Evolutionary conservation across 768 basidiomycete species (phyloP).

Genomic region (Trametes villosa): DNA sequence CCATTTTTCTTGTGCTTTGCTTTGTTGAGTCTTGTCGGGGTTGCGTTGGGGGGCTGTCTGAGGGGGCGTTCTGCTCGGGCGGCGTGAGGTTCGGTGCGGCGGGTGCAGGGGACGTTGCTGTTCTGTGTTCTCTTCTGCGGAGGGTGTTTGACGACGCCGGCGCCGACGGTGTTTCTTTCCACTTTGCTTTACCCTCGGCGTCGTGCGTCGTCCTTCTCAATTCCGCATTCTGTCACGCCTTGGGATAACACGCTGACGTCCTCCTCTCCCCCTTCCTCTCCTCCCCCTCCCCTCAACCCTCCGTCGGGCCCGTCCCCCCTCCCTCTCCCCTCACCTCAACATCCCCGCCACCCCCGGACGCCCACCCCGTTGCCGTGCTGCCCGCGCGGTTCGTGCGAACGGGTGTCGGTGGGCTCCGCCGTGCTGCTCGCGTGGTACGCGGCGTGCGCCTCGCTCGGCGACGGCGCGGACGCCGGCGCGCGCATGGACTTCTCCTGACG

Average conservation of each 20-base stretch:
- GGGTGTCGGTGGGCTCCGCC: slow-evolving; percentile 9
- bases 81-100: background rate
- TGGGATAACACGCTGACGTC: slow-evolving; percentile 1
- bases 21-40: background rate
- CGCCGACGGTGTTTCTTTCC: too few relatives aligned
- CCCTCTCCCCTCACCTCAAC: too few relatives aligned
- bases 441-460: slow-evolving; percentile 1
- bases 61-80: background rate
- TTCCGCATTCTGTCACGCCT: too few relatives aligned
- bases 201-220: background rate
- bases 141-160: too few relatives aligned
- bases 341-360: too few relatives aligned
- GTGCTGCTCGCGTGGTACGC: background rate
- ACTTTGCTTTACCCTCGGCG: background rate
- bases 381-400: slow-evolving; percentile 1
- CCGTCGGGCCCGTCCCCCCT: background rate
- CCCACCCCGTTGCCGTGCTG: background rate
- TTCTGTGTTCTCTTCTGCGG: too few relatives aligned
- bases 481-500: slow-evolving; percentile 7
- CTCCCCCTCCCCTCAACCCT: background rate
- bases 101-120: too few relatives aligned
- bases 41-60: too few relatives aligned
- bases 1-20: background rate
- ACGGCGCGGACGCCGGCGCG: slow-evolving; percentile 4
- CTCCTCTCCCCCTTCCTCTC: background rate